These are phyloP conservation scores for Trichosporon sp. DNA, from an alignment of 1,284 basidiomycete genomes.

Conservation along the genomic window DNA sequence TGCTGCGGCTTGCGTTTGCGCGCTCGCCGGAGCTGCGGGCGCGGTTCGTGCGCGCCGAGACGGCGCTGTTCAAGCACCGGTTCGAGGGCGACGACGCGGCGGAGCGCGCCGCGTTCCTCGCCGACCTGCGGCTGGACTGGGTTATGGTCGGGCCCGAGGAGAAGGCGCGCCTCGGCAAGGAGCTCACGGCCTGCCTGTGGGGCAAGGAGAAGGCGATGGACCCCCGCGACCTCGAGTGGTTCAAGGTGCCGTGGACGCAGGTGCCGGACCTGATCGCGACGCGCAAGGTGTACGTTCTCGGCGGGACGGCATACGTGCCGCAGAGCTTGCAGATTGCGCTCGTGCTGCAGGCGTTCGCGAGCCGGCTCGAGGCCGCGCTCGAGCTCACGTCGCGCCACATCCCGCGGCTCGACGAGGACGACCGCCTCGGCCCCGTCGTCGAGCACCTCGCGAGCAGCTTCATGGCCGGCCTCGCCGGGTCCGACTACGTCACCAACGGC, in stretches of 20 bases:
- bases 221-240: conserved; percentile 39
- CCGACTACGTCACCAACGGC: conserved; percentile 46
- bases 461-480: conserved; percentile 69
- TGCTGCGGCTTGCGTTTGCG: conserved; percentile 88
- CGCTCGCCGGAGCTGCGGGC: conserved; percentile 81
- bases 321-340: conserved; percentile 76
- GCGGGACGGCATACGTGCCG: conserved; percentile 88
- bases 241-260: conserved; percentile 67
- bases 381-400: conserved; percentile 85
- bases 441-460: conserved; percentile 92
- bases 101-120: conserved; percentile 70
- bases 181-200: conserved; percentile 36
- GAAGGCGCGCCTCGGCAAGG: conserved; percentile 57
- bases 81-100: conserved; percentile 65
- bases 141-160: conserved; percentile 53
- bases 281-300: conserved; percentile 72
- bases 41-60: conserved; percentile 86
- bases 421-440: conserved; percentile 82
- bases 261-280: conserved; percentile 88
- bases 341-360: conserved; percentile 81
- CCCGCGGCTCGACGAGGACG: conserved; percentile 93
- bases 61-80: conserved; percentile 74
- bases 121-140: conserved; percentile 76
- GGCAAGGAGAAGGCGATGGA: background rate
- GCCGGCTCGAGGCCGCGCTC: conserved; percentile 68